These are phyloP conservation scores for Pyrenula aspistea DNA, from an alignment of 495 filamentous ascomycete species.

Conservation along the genomic window DNA sequence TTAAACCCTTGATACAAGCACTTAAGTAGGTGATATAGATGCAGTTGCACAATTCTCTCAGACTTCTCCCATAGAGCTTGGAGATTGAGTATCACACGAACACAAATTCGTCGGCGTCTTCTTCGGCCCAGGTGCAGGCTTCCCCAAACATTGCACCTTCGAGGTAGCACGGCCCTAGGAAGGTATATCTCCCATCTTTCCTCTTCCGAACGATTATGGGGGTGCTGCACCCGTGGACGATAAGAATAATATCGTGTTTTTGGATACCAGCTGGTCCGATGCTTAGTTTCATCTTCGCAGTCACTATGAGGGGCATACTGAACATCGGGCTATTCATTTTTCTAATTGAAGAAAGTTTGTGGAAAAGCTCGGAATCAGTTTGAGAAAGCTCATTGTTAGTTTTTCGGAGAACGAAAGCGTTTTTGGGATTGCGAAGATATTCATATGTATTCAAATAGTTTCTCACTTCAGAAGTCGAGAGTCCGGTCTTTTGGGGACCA, in stretches of 20 bases:
- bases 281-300: background rate
- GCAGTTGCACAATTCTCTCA: too few species aligned
- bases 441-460: background rate
- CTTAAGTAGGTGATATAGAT: too few species aligned
- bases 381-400: background rate
- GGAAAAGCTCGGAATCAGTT: background rate
- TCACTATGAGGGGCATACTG: background rate
- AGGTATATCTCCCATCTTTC: background rate
- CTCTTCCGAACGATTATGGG: background rate
- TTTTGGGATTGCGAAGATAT: background rate
- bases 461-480: background rate
- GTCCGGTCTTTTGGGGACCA: background rate
- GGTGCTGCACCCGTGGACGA: background rate
- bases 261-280: background rate
- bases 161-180: background rate
- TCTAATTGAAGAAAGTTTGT: background rate
- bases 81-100: background rate
- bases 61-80: too few species aligned
- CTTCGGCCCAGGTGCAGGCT: background rate
- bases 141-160: background rate
- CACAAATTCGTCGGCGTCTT: background rate
- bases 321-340: background rate
- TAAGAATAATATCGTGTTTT: background rate
- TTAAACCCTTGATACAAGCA: too few species aligned
- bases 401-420: background rate